Evolutionary conservation across 2,329 filamentous ascomycete genomes (phyloP).

Genomic region (Pseudogymnoascus sp.): DNA sequence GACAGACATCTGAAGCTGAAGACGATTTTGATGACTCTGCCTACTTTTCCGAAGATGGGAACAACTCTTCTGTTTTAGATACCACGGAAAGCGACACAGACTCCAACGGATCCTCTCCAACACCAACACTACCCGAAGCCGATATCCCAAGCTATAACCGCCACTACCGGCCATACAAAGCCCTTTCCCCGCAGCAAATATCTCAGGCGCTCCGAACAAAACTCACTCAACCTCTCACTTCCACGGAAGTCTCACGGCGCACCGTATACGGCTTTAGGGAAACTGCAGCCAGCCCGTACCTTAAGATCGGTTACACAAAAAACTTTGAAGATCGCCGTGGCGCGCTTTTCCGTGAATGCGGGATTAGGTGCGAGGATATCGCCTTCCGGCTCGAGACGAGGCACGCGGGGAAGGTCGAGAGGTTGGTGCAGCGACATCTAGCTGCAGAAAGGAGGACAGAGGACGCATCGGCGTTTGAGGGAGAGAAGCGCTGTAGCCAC

Average conservation of each 20-base stretch:
- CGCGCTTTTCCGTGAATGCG: background rate
- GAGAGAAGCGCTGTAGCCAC: background rate
- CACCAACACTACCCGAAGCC: background rate
- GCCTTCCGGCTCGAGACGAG: background rate
- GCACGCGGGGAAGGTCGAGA: background rate
- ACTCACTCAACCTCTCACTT: background rate
- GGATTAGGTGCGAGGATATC: background rate
- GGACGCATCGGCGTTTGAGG: background rate
- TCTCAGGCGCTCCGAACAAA: background rate
- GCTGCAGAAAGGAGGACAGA: background rate
- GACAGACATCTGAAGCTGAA: background rate
- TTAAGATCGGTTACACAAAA: background rate
- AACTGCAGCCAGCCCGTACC: background rate
- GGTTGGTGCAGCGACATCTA: background rate
- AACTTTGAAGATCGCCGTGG: background rate
- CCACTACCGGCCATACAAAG: background rate
- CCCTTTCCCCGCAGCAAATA: background rate
- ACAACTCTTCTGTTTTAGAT: background rate
- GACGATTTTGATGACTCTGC: background rate
- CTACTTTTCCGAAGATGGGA: background rate
- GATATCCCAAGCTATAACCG: background rate
- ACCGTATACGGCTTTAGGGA: background rate
- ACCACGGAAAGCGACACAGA: background rate
- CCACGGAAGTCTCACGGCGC: background rate
- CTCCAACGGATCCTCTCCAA: background rate